phyloP scores from a whole-genome alignment of 1,284 basidiomycete genomes.

The Athelia psychrophila region DNA sequence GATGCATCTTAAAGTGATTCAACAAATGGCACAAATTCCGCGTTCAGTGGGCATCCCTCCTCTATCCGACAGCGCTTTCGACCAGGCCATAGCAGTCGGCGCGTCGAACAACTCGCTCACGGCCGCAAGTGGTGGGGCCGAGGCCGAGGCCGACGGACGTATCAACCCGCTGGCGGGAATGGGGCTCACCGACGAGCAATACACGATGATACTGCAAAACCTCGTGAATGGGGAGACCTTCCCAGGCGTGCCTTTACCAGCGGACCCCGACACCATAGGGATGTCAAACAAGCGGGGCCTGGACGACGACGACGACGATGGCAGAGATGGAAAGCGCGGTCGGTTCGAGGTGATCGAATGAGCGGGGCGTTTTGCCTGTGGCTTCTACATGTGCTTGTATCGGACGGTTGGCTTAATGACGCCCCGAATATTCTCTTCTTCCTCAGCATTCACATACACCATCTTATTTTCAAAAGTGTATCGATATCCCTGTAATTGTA shows the following conservation, averaged over 20 bases:
- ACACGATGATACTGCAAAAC: conserved; percentile 63
- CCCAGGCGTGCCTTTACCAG: conserved; percentile 29
- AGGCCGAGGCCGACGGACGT: conserved; percentile 36
- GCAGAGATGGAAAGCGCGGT: conserved; percentile 58
- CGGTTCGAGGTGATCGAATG: conserved; percentile 71
- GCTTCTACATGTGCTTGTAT: no score
- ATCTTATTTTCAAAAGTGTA: no score
- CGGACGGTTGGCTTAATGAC: no score
- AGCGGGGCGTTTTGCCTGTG: conserved; percentile 4
- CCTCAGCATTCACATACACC: no score
- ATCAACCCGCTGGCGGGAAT: conserved; percentile 74
- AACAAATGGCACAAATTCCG: conserved; percentile 74
- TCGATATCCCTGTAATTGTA: no score
- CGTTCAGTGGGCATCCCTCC: conserved; percentile 73
- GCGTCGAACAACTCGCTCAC: conserved; percentile 16
- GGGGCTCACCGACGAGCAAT: conserved; percentile 76
- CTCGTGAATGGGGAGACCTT: conserved; percentile 60
- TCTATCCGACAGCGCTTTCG: conserved; percentile 59
- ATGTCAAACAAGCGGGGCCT: conserved; percentile 35
- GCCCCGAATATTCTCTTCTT: no score
- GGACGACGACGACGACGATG: conserved; percentile 43
- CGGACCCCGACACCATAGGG: conserved; percentile 7
- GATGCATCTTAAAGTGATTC: conserved; percentile 89
- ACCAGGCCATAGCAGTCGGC: conserved; percentile 45
- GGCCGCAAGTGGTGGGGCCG: conserved; percentile 26